Percentiles rank a stretch among this genome's conserved stretches.
Evolutionary conservation across 257 asterid species (phyloP).

Genomic region (Catharanthus roseus): DNA sequence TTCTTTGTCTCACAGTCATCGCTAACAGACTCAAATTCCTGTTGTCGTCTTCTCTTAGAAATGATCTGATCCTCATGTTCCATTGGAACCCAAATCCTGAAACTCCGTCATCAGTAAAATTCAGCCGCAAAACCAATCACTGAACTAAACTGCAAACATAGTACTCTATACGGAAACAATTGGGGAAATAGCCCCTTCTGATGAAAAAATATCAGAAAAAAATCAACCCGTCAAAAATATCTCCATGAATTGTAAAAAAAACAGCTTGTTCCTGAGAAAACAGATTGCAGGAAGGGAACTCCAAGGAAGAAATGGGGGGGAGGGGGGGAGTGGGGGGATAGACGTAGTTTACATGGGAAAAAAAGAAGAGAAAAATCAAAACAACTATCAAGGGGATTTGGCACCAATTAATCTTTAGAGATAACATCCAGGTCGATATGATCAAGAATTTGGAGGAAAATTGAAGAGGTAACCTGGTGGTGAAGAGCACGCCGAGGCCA

Average conservation of each 20-base stretch:
- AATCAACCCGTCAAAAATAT: not conserved
- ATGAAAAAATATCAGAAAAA: not conserved
- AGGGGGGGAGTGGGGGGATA: too few species aligned
- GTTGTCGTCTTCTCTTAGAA: conserved; percentile 25
- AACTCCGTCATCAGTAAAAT: conserved; percentile 1
- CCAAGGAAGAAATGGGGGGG: too few species aligned
- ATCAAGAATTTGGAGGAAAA: not conserved
- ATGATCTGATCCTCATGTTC: conserved; percentile 31
- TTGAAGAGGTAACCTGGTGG: conserved; percentile 33
- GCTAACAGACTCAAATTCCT: conserved; percentile 21
- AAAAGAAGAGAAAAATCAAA: not conserved
- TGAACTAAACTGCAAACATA: not conserved
- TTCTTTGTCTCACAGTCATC: conserved; percentile 35
- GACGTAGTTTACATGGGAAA: too few species aligned
- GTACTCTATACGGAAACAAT: not conserved
- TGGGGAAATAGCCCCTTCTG: not conserved
- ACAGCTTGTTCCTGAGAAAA: not conserved
- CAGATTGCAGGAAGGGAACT: not conserved
- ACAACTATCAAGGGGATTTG: too few species aligned
- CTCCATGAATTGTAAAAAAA: not conserved
- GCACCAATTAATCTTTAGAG: too few species aligned
- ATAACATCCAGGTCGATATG: too few species aligned
- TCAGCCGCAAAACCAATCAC: conserved; percentile 1
- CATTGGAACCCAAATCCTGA: conserved; percentile 41
- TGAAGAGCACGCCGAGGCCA: conserved; percentile 51